Conservation (phyloP, 352 stramenopile species). For the Phytophthora megakarya region DNA sequence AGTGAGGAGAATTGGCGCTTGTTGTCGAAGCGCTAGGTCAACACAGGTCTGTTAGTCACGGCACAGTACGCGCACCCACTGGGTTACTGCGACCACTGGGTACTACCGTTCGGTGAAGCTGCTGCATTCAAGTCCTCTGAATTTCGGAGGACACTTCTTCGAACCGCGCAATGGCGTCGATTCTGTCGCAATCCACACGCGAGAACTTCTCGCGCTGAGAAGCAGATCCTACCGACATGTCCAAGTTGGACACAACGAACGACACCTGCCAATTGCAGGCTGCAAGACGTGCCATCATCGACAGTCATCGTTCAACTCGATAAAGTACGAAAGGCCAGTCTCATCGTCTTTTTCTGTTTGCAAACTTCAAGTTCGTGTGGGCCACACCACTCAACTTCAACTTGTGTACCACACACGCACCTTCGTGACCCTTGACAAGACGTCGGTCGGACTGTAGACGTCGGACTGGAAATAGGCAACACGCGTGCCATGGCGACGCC, state of each 20-base stretch:
- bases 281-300: background rate
- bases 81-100: no score
- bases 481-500: constrained; percentile 73
- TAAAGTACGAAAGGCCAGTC: constrained; percentile 1
- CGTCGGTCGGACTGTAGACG: background rate
- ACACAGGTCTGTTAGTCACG: no score
- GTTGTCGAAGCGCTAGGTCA: background rate
- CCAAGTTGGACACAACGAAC: constrained; percentile 13
- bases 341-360: background rate
- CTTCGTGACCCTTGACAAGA: background rate
- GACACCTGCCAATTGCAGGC: constrained; percentile 1
- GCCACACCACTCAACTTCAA: constrained; percentile 20
- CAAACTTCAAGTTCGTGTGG: constrained; percentile 5
- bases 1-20: no score
- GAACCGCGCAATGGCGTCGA: background rate
- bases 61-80: no score
- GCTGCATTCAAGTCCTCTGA: background rate
- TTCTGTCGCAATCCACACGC: background rate
- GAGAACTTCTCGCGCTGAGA: background rate
- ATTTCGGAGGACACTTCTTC: background rate
- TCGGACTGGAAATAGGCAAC: background rate
- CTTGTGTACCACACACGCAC: background rate
- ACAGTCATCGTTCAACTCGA: background rate
- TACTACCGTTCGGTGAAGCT: no score
- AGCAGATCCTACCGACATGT: background rate